Evolutionary conservation across 2,329 filamentous ascomycete species (phyloP).

Genomic region (Thielaviopsis musarum): DNA sequence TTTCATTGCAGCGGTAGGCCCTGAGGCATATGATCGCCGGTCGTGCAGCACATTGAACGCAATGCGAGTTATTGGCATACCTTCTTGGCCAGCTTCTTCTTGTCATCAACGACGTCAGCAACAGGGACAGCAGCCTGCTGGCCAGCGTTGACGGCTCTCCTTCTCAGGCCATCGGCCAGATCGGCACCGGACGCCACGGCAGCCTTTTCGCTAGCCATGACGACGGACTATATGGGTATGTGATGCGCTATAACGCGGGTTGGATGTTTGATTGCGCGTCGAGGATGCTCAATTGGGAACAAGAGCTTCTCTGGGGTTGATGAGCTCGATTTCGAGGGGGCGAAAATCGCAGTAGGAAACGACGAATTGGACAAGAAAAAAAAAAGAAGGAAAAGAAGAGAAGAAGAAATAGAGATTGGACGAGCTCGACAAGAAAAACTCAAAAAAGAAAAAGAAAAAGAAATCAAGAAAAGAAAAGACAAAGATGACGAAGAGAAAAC

Average conservation of each 20-base stretch:
- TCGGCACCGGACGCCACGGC: slow-evolving; percentile 44
- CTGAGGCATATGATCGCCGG: too few species aligned
- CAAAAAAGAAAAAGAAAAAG: slow-evolving; percentile 3
- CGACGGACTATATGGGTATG: slow-evolving; percentile 6
- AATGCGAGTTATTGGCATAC: slow-evolving; percentile 19
- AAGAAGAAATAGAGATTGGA: slow-evolving; percentile 13
- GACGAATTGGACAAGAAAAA: background rate
- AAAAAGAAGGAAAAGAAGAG: slow-evolving; percentile 8
- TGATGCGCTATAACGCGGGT: background rate
- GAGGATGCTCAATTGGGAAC: background rate
- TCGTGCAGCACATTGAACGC: background rate
- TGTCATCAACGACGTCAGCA: slow-evolving; percentile 30
- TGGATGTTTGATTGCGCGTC: background rate
- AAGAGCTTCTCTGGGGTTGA: background rate
- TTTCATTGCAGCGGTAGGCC: too few species aligned
- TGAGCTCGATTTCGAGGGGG: background rate
- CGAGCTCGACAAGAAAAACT: slow-evolving; percentile 13
- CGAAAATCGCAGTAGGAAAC: background rate
- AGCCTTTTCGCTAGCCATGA: slow-evolving; percentile 38
- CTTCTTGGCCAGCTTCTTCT: slow-evolving; percentile 42
- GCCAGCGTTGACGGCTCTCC: slow-evolving; percentile 28
- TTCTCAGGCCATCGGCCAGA: slow-evolving; percentile 36
- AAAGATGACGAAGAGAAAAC: background rate
- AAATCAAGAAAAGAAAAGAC: background rate
- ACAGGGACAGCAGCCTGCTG: slow-evolving; percentile 12